Conservation (phyloP, 2,329 filamentous ascomycete genomes). For the Diaporthe destruens region DNA sequence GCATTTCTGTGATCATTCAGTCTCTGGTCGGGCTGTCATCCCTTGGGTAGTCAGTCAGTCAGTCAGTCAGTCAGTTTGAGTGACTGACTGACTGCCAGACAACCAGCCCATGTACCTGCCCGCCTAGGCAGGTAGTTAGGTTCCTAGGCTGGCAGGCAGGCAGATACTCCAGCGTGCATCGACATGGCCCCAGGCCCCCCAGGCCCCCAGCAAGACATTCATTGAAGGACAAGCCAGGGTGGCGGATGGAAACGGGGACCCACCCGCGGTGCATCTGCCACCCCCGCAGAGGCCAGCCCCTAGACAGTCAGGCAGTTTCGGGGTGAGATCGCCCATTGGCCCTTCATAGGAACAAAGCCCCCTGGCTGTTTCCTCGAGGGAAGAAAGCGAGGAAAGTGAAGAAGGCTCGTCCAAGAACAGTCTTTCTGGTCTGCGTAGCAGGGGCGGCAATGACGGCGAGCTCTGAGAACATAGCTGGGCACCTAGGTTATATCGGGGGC, state of each 20-base stretch:
- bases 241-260: conserved; percentile 22
- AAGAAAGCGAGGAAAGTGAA: neutral
- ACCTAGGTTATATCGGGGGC: too few relatives aligned
- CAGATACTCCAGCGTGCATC: neutral
- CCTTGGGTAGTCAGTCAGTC: neutral
- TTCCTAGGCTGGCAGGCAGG: too few relatives aligned
- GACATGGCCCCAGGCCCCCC: neutral
- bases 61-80: too few relatives aligned
- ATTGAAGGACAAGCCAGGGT: too few relatives aligned
- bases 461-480: neutral
- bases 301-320: conserved; percentile 33
- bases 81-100: too few relatives aligned
- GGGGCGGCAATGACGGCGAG: conserved; percentile 19
- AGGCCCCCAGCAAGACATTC: too few relatives aligned
- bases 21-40: conserved; percentile 2
- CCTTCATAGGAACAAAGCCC: conserved; percentile 18
- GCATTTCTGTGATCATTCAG: neutral
- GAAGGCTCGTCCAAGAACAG: conserved; percentile 9
- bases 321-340: conserved; percentile 22
- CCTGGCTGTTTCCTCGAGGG: conserved; percentile 19
- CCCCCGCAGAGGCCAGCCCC: conserved; percentile 28
- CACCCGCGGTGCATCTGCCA: conserved; percentile 31
- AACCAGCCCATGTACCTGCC: too few relatives aligned
- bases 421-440: neutral
- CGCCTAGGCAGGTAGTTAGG: too few relatives aligned